Base-by-base conservation (phyloP, 805 yeast species). In the Ogataea zsoltii region DNA sequence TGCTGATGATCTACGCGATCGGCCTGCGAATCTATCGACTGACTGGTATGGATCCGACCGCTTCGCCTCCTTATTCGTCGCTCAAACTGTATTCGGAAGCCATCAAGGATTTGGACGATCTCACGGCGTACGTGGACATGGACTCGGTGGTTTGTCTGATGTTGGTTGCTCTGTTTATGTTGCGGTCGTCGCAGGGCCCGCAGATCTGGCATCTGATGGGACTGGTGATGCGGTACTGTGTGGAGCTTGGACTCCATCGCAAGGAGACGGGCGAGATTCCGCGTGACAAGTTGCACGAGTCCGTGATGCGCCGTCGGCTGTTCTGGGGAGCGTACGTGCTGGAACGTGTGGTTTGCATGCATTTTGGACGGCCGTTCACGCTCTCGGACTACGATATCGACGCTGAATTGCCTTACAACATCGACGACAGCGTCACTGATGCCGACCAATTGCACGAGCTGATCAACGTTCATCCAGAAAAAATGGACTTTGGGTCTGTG, bases 341-440 rank as follows among this genome's bases (percentile, higher is more conserved):
- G 54, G 82, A 77, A 50, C 53, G 82, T 34, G 60, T 75, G 16
- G 69, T 79, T 16, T 72, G 80, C 4, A 61, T 73, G 11, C 69
- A 77, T 13, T 55, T 79, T 18, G 81, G 82, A 1, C 66, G 82
- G 30, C 75, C 77, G 2, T 64, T 75, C 19, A 69, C 75, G 0
- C 60, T 80, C 15, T 69, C 71, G 29, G 83, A 78, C 46, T 70
- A 70, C 41, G 81, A 77, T 49, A 73, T 79, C 33, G 75, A 75
- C 39, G 69, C 71, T 0, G 75, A 73, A 0, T 44, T 64, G 6
- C 79, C 80, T 2, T 56, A 50, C 35, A 57, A 57, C 38, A 57
- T 57, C 4, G 34, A 51, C 33, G 55, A 56, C 32, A 26, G 40
- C 19, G 50, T 56, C n/a, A 39, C 31, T 6, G 57, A 54, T 13